Conservation (phyloP, 1,284 basidiomycete species). For the Cryptococcus sp. region DNA sequence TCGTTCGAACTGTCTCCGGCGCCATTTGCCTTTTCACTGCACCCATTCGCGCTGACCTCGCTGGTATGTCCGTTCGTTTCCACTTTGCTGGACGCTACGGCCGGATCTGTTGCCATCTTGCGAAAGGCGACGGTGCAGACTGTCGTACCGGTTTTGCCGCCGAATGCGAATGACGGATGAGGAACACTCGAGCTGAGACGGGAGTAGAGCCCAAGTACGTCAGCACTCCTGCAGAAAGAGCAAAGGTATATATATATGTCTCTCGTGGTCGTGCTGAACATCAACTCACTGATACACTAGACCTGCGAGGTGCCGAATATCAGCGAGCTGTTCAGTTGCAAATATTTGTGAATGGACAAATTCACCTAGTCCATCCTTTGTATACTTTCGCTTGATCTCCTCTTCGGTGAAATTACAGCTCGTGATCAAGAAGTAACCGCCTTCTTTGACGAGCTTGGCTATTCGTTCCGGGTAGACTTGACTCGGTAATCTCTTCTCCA, state of each 20-base stretch:
- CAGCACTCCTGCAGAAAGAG: background rate
- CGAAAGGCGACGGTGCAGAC: constrained; percentile 53
- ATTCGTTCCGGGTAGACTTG: constrained; percentile 49
- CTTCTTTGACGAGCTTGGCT: constrained; percentile 40
- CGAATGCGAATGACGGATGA: constrained; percentile 51
- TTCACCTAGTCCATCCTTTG: constrained; percentile 39
- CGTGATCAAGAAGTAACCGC: constrained; percentile 53
- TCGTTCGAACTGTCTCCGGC: background rate
- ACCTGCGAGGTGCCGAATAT: constrained; percentile 10
- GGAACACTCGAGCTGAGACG: constrained; percentile 47
- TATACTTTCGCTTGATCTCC: constrained; percentile 48
- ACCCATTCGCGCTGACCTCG: background rate
- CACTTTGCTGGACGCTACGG: background rate
- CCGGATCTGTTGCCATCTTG: constrained; percentile 21
- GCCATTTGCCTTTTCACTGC: background rate
- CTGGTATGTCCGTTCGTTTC: background rate
- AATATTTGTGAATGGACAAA: background rate
- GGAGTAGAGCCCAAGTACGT: background rate
- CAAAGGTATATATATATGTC: background rate
- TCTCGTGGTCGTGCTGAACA: background rate
- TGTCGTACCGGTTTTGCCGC: constrained; percentile 48
- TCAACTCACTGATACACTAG: constrained; percentile 44
- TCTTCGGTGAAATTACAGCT: constrained; percentile 54
- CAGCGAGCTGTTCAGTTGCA: no score
- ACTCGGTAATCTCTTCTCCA: constrained; percentile 37